Conservation (phyloP, 495 filamentous ascomycete species). For the Aspergillus bridgeri region DNA sequence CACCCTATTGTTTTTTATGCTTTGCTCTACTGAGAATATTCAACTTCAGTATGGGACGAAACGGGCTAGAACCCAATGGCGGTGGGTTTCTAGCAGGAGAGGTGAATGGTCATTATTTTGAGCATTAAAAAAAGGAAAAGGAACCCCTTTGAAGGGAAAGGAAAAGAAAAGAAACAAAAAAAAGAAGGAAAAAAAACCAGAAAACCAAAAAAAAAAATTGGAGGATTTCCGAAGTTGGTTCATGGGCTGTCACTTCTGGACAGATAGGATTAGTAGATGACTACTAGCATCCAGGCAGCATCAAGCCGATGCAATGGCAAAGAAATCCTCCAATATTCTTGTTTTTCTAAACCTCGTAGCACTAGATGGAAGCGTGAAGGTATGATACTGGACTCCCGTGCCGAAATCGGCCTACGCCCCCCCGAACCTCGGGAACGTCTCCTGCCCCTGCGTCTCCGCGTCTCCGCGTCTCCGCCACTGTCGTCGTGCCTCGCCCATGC, state of each 20-base stretch:
- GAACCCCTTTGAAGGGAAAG: not conserved
- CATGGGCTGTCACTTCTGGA: not conserved
- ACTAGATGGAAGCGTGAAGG: too few relatives aligned
- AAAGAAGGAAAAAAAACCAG: constrained; percentile 11
- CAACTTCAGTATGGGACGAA: not conserved
- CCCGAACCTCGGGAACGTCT: not conserved
- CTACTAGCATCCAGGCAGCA: constrained; percentile 15
- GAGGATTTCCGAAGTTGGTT: not conserved
- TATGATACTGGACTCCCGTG: too few relatives aligned
- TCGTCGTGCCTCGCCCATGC: not conserved
- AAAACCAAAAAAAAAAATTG: constrained; percentile 20
- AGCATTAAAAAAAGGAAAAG: too few relatives aligned
- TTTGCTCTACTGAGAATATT: not conserved
- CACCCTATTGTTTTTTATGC: not conserved
- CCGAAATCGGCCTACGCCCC: not conserved
- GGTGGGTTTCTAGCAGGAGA: too few relatives aligned
- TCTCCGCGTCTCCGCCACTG: not conserved
- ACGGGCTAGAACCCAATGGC: too few relatives aligned
- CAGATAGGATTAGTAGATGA: not conserved
- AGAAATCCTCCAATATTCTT: constrained; percentile 18
- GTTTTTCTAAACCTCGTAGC: too few relatives aligned
- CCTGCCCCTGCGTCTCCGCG: not conserved
- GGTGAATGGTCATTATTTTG: not conserved
- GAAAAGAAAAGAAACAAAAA: constrained; percentile 4
- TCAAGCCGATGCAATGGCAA: constrained; percentile 30